Base-by-base conservation (phyloP, 345 rosid species). In the Aethionema arabicum region DNA sequence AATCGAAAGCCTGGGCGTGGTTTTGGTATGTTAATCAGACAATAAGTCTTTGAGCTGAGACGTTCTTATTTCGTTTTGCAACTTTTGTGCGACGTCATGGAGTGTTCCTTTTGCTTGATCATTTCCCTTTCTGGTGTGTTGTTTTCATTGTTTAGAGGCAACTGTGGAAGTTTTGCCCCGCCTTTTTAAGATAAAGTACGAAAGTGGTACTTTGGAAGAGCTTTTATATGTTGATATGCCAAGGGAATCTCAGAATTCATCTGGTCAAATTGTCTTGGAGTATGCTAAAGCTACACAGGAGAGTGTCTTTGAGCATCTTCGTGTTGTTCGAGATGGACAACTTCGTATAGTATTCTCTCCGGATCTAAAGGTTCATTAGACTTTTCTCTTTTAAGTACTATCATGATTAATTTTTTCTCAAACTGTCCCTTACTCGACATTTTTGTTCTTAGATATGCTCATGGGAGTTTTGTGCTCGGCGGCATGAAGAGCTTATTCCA, bases 271-370 rank as follows among this genome's bases (percentile, higher is more conserved):
- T 67, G 96, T 93, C 12, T 69, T 93, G 77, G 99, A 90, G 65
- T 93, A 93, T 69, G 99, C 99, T 58, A 93, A 93, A 84, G 97
- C 99, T 31, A 90, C 87, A 56, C 99, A 93, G 68, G 99, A 93
- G 78, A 93, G 99, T 77, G 99, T 93, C 54, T 93, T 90, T 78
- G 96, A 93, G 78, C 95, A 90, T 73, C 97, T 93, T 38, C 96
- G 99, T 40, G 97, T 93, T 66, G 99, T 90, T 47, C 97, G 99
- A 75, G 97, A 90, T 76, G 97, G 99, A 65, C 99, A 85, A 61
- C 87, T 93, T 41, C 90, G 95, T 55, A 83, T 93, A 54, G 90
- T 93, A 71, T 90, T 93, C 77, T 85, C 99, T 46, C 88, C 96
- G 51, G 95, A 90, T 54, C 82, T 93, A 56, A 93, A 93, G 97